Evolutionary conservation across 179 eudicot species (phyloP), one percentile per base, ranked within the genome.

Genomic region (Actinidia polygama): DNA sequence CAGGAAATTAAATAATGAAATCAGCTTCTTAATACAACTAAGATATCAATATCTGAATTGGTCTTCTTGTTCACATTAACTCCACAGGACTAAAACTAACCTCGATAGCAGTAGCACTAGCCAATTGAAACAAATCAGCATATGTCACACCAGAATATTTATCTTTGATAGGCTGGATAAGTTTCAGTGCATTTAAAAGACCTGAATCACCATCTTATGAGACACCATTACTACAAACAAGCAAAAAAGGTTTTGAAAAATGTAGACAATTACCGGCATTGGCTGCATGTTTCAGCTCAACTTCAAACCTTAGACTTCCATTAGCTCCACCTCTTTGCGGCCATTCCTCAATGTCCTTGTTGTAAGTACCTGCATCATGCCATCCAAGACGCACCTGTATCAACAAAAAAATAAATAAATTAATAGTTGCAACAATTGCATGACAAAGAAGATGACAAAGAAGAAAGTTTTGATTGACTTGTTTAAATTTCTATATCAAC

Each of bases 61-160:
- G 10, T 78, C 36, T 58, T 80, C 14, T 15, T 4, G 21, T 47
- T 75, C 3, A 73, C 5, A 15, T 73, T 62, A 80, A 80, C 77
- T 78, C 44, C 21, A 66, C 24, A 74, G 83, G 44, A 63, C 49
- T 82, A 80, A 82, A 50, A 83, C 64, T 78, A 6, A 96, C 99
- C 99, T 96, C 98, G 68, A 96, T 89, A 78, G 99, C 98, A 55
- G 98, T 94, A 87, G 99, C 99, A 90, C 98, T 92, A 58, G 97
- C 99, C 92, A 96, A 86, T 79, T 96, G 99, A 81, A 93, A 96
- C 21, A 96, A 86, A 80, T 96, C 99, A 15, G 99, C 99, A 88
- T 96, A 93, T 67, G 97, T 93, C 81, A 96, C 90, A 77, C 89
- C 92, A 64, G 97, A 70, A 85, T 96, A 96, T 91, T 96, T 94